A percentile compares a stretch with the other conserved stretches of the same genome.
These are phyloP conservation scores for Colletotrichum limetticola DNA, from an alignment of 2,329 filamentous ascomycete species.

Conservation along the genomic window DNA sequence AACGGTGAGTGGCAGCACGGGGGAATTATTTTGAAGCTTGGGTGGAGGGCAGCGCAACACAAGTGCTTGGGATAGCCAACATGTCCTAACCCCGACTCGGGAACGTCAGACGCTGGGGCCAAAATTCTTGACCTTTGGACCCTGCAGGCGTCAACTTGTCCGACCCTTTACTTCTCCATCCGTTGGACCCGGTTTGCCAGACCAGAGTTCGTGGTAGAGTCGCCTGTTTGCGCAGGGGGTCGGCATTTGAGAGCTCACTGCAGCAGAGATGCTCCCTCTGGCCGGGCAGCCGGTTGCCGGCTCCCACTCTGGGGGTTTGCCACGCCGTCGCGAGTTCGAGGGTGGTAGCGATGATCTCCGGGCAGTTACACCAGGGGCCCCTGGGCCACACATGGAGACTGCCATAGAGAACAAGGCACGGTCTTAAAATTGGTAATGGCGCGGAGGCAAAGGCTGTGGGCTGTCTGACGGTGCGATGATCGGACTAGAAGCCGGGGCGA, in stretches of 20 bases:
- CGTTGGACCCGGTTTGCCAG: background rate
- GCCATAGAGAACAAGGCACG: slow-evolving; percentile 7
- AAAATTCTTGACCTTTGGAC: background rate
- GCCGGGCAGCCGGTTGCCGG: background rate
- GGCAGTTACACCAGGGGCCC: background rate
- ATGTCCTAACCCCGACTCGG: background rate
- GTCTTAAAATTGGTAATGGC: slow-evolving; percentile 8
- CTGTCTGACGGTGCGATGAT: background rate
- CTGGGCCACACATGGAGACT: background rate
- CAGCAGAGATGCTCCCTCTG: background rate
- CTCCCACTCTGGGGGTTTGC: background rate
- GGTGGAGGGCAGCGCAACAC: background rate
- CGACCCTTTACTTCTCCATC: background rate
- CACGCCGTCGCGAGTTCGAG: slow-evolving; percentile 14
- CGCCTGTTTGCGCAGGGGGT: background rate
- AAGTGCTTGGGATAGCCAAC: background rate
- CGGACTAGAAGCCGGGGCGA: background rate
- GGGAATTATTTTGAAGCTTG: slow-evolving; percentile 9
- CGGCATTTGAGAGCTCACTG: background rate
- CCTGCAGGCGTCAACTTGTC: slow-evolving; percentile 22
- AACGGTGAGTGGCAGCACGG: background rate
- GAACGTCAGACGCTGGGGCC: slow-evolving; percentile 5
- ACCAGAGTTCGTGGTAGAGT: background rate
- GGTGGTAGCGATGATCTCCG: slow-evolving; percentile 31
- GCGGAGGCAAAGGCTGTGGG: background rate